These are phyloP conservation scores for Skeletonema potamos DNA, from an alignment of 108 stramenopile species.

Conservation along the genomic window DNA sequence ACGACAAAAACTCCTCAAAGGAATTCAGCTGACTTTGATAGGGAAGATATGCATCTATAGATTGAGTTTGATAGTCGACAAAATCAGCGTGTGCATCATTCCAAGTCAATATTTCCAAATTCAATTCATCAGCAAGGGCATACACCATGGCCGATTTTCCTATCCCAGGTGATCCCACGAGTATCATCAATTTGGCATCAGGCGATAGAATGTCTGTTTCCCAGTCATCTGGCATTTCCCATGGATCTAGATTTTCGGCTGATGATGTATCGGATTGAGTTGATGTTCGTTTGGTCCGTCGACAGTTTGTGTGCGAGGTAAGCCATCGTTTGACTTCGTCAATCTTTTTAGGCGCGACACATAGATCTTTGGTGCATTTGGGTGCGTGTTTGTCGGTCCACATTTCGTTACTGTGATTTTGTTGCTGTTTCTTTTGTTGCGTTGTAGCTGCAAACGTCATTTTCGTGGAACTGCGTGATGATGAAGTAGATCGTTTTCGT, in stretches of 20 bases:
- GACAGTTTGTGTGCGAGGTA: not conserved
- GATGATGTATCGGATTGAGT: not conserved
- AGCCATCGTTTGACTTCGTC: conserved; percentile 66
- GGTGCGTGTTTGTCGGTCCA: conserved; percentile 79
- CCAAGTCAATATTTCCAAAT: conserved; percentile 56
- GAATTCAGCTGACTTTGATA: conserved; percentile 59
- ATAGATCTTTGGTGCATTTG: conserved; percentile 47
- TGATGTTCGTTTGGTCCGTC: conserved; percentile 13
- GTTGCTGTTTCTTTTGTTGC: not conserved
- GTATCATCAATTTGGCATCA: conserved; percentile 53
- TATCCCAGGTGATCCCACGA: conserved; percentile 79
- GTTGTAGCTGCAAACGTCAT: not conserved
- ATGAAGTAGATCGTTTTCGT: not conserved
- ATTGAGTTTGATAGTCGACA: not conserved
- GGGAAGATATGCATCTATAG: conserved; percentile 15
- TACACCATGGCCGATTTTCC: conserved; percentile 75
- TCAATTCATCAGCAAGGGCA: conserved; percentile 62
- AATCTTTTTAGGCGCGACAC: conserved; percentile 86
- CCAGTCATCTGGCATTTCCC: conserved; percentile 6
- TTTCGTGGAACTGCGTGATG: not conserved
- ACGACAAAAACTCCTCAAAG: conserved; percentile 74
- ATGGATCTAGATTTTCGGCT: not conserved
- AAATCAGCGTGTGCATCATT: conserved; percentile 59
- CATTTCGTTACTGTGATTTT: conserved; percentile 12
- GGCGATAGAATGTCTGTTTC: not conserved